phyloP scores from a whole-genome alignment of 1,284 basidiomycete genomes.

The Amylostereum chailletii region DNA sequence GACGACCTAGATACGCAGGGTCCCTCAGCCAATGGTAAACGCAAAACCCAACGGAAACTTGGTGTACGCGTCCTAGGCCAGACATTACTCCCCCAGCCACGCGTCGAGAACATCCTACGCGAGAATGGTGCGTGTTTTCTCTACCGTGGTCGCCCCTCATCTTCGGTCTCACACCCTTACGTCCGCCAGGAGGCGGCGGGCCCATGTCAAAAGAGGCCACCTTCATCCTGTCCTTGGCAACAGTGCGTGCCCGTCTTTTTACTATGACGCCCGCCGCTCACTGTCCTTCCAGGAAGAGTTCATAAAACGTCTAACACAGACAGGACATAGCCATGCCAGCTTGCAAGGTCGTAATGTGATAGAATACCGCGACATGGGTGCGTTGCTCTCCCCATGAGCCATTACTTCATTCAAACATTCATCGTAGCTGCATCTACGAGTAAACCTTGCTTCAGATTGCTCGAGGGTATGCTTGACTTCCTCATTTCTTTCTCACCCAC shows the following conservation, averaged over 20 bases:
- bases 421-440: slow-evolving; percentile 43
- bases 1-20: slow-evolving; percentile 18
- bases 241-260: slow-evolving; percentile 35
- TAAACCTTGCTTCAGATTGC: slow-evolving; percentile 58
- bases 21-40: slow-evolving; percentile 19
- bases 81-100: slow-evolving; percentile 47
- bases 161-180: not conserved
- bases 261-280: slow-evolving; percentile 2
- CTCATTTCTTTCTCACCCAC: not conserved
- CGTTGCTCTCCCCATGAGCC: slow-evolving; percentile 15
- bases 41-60: slow-evolving; percentile 21
- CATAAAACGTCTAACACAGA: slow-evolving; percentile 55
- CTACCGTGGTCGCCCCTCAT: not conserved
- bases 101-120: slow-evolving; percentile 62
- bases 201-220: slow-evolving; percentile 67
- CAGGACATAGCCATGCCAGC: slow-evolving; percentile 48
- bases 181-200: slow-evolving; percentile 38
- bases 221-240: slow-evolving; percentile 61
- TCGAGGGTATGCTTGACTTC: slow-evolving; percentile 39
- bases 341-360: slow-evolving; percentile 42
- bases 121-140: slow-evolving; percentile 46
- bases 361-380: slow-evolving; percentile 66
- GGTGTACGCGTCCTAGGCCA: slow-evolving; percentile 51
- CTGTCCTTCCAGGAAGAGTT: slow-evolving; percentile 57
- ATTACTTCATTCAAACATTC: slow-evolving; percentile 7